Conservation (phyloP, 2,329 filamentous ascomycete genomes). For the Hirsutella thompsonii region DNA sequence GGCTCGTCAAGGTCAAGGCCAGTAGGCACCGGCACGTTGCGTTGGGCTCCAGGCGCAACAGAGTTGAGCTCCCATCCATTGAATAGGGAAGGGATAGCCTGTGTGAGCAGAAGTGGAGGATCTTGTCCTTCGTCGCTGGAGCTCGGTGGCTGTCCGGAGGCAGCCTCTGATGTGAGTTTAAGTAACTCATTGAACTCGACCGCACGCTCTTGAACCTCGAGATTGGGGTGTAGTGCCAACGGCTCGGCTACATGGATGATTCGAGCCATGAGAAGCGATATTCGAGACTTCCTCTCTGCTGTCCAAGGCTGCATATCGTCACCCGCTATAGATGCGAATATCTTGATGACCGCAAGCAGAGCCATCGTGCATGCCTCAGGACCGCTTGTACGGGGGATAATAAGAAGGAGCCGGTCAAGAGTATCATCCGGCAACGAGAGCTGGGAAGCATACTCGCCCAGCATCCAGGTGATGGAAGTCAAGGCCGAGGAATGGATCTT, state of each 20-base stretch:
- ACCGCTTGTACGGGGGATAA: slow-evolving; percentile 41
- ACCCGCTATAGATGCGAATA: slow-evolving; percentile 62
- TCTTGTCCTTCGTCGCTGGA: slow-evolving; percentile 44
- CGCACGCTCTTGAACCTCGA: slow-evolving; percentile 90
- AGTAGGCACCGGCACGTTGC: slow-evolving; percentile 69
- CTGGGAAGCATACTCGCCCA: slow-evolving; percentile 74
- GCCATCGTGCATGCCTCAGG: slow-evolving; percentile 63
- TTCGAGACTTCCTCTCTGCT: slow-evolving; percentile 56
- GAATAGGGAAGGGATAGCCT: slow-evolving; percentile 83
- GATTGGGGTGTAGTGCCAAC: slow-evolving; percentile 65
- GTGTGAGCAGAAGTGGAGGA: slow-evolving; percentile 72
- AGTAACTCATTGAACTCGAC: slow-evolving; percentile 88
- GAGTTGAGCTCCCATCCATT: slow-evolving; percentile 82
- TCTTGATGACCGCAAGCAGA: slow-evolving; percentile 74
- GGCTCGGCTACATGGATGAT: slow-evolving; percentile 74
- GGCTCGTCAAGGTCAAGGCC: slow-evolving; percentile 68
- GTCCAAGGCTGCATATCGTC: slow-evolving; percentile 58
- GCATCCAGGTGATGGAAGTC: slow-evolving; percentile 68
- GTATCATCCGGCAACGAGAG: slow-evolving; percentile 58
- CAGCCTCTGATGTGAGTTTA: slow-evolving; percentile 74
- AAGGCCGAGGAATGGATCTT: slow-evolving; percentile 52
- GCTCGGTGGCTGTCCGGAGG: slow-evolving; percentile 49
- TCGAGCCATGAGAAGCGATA: slow-evolving; percentile 66
- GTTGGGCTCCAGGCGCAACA: slow-evolving; percentile 69
- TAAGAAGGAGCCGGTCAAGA: slow-evolving; percentile 61